A percentile compares a stretch with the other conserved stretches of the same genome.
These are phyloP conservation scores for Volutella citrinella DNA, from an alignment of 2,329 filamentous ascomycete genomes.

Conservation along the genomic window DNA sequence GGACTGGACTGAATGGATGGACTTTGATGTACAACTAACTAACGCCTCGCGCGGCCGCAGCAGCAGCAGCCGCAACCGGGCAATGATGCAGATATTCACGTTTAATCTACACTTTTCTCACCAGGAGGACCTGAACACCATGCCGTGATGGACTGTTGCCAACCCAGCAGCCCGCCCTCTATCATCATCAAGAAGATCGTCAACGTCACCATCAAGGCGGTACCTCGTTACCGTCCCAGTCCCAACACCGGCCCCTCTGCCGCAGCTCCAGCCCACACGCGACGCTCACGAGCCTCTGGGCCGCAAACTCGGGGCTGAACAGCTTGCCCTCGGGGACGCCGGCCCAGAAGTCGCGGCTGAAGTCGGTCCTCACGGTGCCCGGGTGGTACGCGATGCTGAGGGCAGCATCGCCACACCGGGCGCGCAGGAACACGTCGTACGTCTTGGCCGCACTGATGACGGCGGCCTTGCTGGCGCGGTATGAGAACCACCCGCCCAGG, in stretches of 20 bases:
- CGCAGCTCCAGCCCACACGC: constrained; percentile 45
- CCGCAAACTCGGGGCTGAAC: constrained; percentile 65
- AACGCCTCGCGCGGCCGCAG: no score
- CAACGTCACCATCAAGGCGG: no score
- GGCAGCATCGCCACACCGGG: constrained; percentile 57
- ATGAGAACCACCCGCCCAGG: constrained; percentile 78
- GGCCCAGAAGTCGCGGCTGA: constrained; percentile 71
- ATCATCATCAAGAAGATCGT: not conserved
- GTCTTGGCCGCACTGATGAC: constrained; percentile 70
- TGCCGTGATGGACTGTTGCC: no score
- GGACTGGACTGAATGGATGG: no score
- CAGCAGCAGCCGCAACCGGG: no score
- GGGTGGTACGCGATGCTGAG: constrained; percentile 72
- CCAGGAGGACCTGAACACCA: no score
- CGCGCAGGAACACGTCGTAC: constrained; percentile 64
- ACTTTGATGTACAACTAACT: constrained; percentile 15
- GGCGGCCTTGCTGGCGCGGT: constrained; percentile 72
- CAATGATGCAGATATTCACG: constrained; percentile 13
- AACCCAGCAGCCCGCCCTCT: no score
- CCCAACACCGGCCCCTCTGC: constrained; percentile 63
- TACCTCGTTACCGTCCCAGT: constrained; percentile 66
- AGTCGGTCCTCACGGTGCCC: constrained; percentile 73
- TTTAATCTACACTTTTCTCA: constrained; percentile 17
- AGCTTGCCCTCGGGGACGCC: constrained; percentile 59
- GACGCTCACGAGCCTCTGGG: constrained; percentile 61